A percentile compares a stretch with the other conserved stretches of the same genome.
These are phyloP conservation scores for Capsicum baccatum DNA, from an alignment of 257 asterid genomes.

Conservation along the genomic window DNA sequence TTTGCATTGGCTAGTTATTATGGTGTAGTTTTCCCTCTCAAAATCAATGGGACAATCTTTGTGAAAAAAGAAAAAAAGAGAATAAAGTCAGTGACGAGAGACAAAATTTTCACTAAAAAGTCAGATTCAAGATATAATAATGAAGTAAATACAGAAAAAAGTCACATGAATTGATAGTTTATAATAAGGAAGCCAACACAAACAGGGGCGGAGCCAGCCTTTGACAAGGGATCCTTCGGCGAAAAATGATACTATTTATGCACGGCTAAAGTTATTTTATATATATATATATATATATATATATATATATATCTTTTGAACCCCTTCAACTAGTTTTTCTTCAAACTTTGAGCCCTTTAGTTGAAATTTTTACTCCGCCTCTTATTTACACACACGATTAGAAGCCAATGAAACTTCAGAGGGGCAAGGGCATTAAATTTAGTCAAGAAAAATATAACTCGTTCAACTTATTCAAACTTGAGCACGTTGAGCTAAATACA, in stretches of 20 bases:
- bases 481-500: rapidly evolving
- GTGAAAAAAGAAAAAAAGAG: not conserved
- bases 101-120: too few species aligned
- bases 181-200: not conserved
- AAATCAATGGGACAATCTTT: conserved; percentile 74
- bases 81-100: not conserved
- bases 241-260: too few species aligned
- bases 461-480: not conserved
- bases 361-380: too few species aligned
- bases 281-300: too few species aligned
- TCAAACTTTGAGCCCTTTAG: too few species aligned
- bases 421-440: not conserved
- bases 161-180: not conserved
- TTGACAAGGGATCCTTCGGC: too few species aligned
- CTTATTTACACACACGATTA: not conserved
- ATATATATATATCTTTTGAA: too few species aligned
- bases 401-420: not conserved
- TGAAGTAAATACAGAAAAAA: not conserved
- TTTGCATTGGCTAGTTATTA: conserved; percentile 86
- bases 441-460: not conserved
- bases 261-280: too few species aligned
- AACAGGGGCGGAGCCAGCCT: too few species aligned
- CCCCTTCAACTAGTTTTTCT: too few species aligned
- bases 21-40: conserved; percentile 73
- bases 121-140: not conserved